These are phyloP conservation scores for Neurospora sp. DNA, from an alignment of 495 filamentous ascomycete species.

Conservation along the genomic window DNA sequence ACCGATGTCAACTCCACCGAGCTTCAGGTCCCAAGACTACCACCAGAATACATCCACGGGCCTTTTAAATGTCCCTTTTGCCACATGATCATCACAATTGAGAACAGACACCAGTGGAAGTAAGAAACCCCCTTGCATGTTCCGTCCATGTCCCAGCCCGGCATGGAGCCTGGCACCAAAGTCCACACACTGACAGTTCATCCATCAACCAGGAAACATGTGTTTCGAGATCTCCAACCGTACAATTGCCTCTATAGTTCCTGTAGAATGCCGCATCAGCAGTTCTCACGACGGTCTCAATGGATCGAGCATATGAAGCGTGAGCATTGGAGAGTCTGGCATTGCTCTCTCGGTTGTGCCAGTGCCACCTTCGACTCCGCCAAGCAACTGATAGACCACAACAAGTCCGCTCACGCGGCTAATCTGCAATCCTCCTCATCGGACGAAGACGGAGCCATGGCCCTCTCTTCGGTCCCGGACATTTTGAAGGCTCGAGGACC, in stretches of 20 bases:
- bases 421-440: too few relatives aligned
- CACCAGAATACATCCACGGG: constrained; percentile 6
- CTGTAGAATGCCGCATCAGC: neutral
- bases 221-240: constrained; percentile 16
- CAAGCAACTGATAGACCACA: too few relatives aligned
- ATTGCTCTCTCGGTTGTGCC: neutral
- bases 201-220: constrained; percentile 11
- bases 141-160: too few relatives aligned
- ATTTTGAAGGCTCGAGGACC: too few relatives aligned
- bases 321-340: constrained; percentile 2
- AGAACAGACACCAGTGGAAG: constrained; percentile 19
- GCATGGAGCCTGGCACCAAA: too few relatives aligned
- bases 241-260: constrained; percentile 2
- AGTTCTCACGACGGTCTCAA: neutral
- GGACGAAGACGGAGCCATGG: too few relatives aligned
- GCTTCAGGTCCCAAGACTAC: constrained; percentile 6
- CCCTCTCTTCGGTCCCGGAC: too few relatives aligned
- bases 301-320: neutral
- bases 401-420: too few relatives aligned
- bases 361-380: neutral
- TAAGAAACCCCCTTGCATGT: neutral
- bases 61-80: constrained; percentile 25
- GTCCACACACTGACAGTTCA: neutral
- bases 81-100: constrained; percentile 14
- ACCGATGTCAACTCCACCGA: neutral